A percentile compares a stretch with the other conserved stretches of the same genome.
phyloP scores from a whole-genome alignment of 83 land plant genomes.

The Larix sibirica region DNA sequence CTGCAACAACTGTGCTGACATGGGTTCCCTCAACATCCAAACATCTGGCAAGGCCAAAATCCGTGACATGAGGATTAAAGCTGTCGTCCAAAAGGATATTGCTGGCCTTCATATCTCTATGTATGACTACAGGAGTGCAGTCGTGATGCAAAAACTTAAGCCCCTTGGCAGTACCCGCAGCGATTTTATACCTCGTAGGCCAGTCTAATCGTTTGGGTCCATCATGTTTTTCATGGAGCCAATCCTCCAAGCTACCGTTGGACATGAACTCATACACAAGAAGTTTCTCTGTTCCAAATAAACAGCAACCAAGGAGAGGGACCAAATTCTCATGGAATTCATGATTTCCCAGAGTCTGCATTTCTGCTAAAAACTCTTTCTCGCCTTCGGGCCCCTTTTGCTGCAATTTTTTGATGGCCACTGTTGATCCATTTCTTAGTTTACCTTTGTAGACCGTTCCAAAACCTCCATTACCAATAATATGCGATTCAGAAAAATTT shows the following conservation, averaged over 20 bases:
- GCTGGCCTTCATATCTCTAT: constrained; percentile 73
- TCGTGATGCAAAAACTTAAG: constrained; percentile 64
- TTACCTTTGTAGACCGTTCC: constrained; percentile 34
- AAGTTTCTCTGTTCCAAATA: constrained; percentile 17
- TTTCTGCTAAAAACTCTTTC: constrained; percentile 35
- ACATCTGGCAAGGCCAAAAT: constrained; percentile 67
- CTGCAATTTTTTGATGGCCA: constrained; percentile 32
- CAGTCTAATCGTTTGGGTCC: constrained; percentile 21
- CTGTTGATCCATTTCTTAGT: constrained; percentile 25
- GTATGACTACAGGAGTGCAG: constrained; percentile 60
- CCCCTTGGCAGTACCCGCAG: constrained; percentile 65
- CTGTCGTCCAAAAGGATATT: constrained; percentile 68
- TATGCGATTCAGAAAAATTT: constrained; percentile 19
- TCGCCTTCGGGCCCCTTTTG: constrained; percentile 15
- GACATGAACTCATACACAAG: constrained; percentile 41
- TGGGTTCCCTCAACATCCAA: constrained; percentile 37
- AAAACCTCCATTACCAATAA: constrained; percentile 35
- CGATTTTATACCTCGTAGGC: constrained; percentile 45
- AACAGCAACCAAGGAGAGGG: constrained; percentile 35
- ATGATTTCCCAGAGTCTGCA: constrained; percentile 22
- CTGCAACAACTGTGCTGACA: constrained; percentile 62
- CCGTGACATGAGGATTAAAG: constrained; percentile 53
- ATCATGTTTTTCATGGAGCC: constrained; percentile 12
- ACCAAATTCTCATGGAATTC: constrained; percentile 41
- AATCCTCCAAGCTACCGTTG: constrained; percentile 40